A percentile compares a stretch with the other conserved stretches of the same genome.
Evolutionary conservation across 805 yeast genomes (phyloP).

Genomic region (Wickerhamiella sorbophila): DNA sequence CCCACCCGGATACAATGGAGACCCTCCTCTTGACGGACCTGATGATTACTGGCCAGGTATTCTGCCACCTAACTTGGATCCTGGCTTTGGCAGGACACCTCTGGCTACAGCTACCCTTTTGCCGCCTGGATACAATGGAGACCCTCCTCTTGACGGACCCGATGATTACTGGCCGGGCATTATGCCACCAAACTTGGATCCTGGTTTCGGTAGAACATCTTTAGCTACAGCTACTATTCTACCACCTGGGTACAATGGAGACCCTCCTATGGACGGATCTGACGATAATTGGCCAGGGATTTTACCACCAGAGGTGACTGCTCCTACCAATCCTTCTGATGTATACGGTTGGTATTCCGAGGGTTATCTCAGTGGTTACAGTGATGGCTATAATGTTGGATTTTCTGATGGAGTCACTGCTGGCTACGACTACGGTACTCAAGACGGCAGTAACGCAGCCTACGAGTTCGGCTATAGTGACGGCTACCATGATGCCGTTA

Average conservation of each 20-base stretch:
- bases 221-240: slow-evolving; percentile 1
- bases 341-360: slow-evolving; percentile 2
- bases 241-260: neutral
- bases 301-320: too few relatives aligned
- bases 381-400: slow-evolving; percentile 9
- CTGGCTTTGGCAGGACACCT: neutral
- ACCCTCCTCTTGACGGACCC: neutral
- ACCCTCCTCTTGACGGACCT: neutral
- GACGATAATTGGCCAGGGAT: too few relatives aligned
- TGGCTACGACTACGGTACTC: slow-evolving; percentile 9
- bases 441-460: neutral
- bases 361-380: slow-evolving; percentile 11
- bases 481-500: slow-evolving; percentile 14
- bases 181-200: neutral
- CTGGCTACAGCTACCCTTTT: neutral
- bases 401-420: slow-evolving; percentile 7
- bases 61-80: neutral
- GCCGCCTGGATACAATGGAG: neutral
- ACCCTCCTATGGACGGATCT: neutral
- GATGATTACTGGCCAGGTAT: neutral
- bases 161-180: neutral
- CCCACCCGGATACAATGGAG: neutral
- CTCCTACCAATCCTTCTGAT: neutral
- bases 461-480: slow-evolving; percentile 5
- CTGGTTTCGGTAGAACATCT: neutral